Evolutionary conservation across 805 yeast genomes (phyloP), one percentile per base, ranked within the genome.

Genomic region (Metschnikowia gelsemii): DNA sequence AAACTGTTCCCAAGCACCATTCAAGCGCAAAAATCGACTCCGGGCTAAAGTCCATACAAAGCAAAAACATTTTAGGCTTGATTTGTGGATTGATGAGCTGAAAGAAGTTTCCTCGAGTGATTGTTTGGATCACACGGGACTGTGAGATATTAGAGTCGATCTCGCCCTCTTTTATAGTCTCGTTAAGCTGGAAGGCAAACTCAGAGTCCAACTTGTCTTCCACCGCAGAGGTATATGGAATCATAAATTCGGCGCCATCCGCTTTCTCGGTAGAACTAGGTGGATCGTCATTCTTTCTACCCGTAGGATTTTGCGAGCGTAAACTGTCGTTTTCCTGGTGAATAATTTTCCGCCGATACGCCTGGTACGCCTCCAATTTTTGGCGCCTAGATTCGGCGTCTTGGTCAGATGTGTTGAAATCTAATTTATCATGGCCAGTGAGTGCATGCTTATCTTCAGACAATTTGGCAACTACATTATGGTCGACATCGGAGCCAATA

Each of bases 1-100:
- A 70, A 0, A 88, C 83, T 0, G 95, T 78, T 2, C 97, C 97
- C 51, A 90, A 72, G 31, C 89, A 78, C 85, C 96, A 89, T 55
- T 87, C 93, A 17, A 90, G 69, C 0, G 96, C 93, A 61, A 84
- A 85, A 27, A 74, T 72, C 2, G 95, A 82, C 58, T 88, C 96
- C 0, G 87, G 84, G 3, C 91, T 80, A 48, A 84, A 75, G 59
- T 90, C 96, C 68, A 84, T 77, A 55, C 93, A 87, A 16, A 88
- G 74, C 35, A 89, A 63, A 60, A 81, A 87, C 57, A 86, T 76
- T 51, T 79, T 79, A 29, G 75, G 75, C 45, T 70, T 70, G 36
- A 64, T 58, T 42, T 60, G 60, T 13, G 73, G 72, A 49, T 66
- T 66, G 27, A 70, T 64, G 21, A 77, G 60, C 46, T 75, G 75